Conservation (phyloP, 2,329 filamentous ascomycete species). For the Malbranchea zuffiana region DNA sequence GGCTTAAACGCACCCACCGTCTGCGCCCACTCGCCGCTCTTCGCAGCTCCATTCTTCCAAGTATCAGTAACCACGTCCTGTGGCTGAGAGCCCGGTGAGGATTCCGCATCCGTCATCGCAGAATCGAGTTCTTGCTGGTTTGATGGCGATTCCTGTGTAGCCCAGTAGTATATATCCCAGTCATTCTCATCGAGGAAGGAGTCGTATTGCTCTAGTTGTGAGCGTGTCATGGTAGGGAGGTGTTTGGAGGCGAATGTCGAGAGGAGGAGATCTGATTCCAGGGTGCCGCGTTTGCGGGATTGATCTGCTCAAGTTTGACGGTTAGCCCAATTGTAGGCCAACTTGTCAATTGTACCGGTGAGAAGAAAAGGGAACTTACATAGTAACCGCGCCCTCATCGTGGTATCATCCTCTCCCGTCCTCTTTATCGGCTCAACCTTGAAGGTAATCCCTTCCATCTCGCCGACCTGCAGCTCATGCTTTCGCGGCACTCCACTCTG, state of each 20-base stretch:
- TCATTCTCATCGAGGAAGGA: slow-evolving; percentile 96
- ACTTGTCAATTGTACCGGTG: background rate
- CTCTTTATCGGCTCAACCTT: slow-evolving; percentile 81
- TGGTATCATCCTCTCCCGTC: slow-evolving; percentile 69
- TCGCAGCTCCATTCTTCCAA: slow-evolving; percentile 43
- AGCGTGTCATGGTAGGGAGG: slow-evolving; percentile 59
- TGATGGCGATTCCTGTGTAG: slow-evolving; percentile 61
- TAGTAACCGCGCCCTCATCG: slow-evolving; percentile 77
- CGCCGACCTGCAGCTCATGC: slow-evolving; percentile 64
- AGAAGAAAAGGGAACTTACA: slow-evolving; percentile 33
- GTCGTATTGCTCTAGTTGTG: slow-evolving; percentile 76
- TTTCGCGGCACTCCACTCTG: slow-evolving; percentile 7
- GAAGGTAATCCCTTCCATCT: slow-evolving; percentile 78
- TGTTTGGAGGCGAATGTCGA: slow-evolving; percentile 84
- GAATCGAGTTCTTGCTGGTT: slow-evolving; percentile 7
- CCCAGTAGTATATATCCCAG: slow-evolving; percentile 99
- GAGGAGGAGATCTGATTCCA: slow-evolving; percentile 90
- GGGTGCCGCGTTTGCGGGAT: slow-evolving; percentile 87
- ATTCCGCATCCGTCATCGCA: slow-evolving; percentile 16
- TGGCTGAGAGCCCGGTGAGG: slow-evolving; percentile 14
- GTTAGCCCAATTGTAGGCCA: background rate
- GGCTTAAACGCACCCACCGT: slow-evolving; percentile 91
- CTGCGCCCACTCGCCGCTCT: slow-evolving; percentile 83
- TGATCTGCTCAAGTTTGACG: slow-evolving; percentile 59
- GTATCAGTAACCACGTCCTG: slow-evolving; percentile 35